Conservation (phyloP, 2,329 filamentous ascomycete species). For the Fonsecaea multimorphosa region DNA sequence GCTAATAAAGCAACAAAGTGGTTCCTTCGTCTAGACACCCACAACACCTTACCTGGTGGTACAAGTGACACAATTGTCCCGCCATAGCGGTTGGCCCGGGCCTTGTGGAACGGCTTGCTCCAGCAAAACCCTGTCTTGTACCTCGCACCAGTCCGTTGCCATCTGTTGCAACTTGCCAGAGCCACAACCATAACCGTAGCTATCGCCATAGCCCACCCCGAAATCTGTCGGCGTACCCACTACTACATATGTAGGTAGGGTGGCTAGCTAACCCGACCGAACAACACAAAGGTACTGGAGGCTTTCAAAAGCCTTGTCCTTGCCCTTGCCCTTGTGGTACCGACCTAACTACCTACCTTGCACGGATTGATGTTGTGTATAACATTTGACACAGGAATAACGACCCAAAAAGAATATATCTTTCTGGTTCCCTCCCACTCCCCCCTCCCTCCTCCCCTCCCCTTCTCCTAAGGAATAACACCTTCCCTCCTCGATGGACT, state of each 20-base stretch:
- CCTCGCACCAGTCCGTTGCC: too few relatives aligned
- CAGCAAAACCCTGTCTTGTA: too few relatives aligned
- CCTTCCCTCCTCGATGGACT: constrained; percentile 8
- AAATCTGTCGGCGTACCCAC: background rate
- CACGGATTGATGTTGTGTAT: too few relatives aligned
- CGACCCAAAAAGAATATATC: background rate
- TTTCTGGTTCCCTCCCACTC: background rate
- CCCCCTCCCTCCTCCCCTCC: background rate
- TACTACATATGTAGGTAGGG: background rate
- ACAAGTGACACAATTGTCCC: constrained; percentile 2
- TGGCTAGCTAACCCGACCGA: too few relatives aligned
- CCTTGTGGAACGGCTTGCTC: background rate
- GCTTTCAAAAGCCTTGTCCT: too few relatives aligned
- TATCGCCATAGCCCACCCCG: too few relatives aligned
- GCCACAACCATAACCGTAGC: too few relatives aligned
- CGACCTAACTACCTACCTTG: too few relatives aligned
- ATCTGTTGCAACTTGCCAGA: background rate
- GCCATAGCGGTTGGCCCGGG: constrained; percentile 22
- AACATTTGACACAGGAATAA: constrained; percentile 15
- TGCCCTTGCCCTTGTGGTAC: too few relatives aligned
- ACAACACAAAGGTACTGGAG: too few relatives aligned
- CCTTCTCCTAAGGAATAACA: background rate
- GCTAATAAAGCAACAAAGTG: constrained; percentile 4
- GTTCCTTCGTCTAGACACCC: background rate
- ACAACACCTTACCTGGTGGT: too few relatives aligned